These are phyloP conservation scores for Nemophila menziesii DNA, from an alignment of 257 asterid species.

Conservation along the genomic window DNA sequence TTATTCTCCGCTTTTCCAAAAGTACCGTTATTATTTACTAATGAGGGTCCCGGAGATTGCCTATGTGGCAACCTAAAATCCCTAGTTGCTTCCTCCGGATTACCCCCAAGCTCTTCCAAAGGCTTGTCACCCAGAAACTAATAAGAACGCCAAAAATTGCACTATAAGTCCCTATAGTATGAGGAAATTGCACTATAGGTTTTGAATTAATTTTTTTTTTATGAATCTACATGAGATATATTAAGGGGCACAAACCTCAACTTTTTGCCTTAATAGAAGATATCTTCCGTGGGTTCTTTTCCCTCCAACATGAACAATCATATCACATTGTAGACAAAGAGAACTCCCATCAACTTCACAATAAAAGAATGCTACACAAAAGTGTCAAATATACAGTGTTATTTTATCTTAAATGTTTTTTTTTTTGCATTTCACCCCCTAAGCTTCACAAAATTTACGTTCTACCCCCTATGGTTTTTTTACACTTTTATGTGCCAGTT, in stretches of 20 bases:
- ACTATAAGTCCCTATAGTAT: background rate
- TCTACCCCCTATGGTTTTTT: too few relatives aligned
- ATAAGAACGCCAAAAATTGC: slow-evolving; percentile 15
- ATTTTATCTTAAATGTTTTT: too few relatives aligned
- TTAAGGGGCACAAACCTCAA: slow-evolving; percentile 61
- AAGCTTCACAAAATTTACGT: too few relatives aligned
- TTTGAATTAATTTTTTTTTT: slow-evolving; percentile 8
- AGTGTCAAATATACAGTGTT: slow-evolving; percentile 4
- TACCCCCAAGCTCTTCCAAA: slow-evolving; percentile 31
- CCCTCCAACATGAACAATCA: slow-evolving; percentile 89
- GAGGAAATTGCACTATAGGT: background rate
- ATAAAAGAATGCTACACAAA: slow-evolving; percentile 80
- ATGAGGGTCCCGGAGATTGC: slow-evolving; percentile 18
- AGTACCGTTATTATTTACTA: slow-evolving; percentile 19
- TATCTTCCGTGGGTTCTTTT: slow-evolving; percentile 92
- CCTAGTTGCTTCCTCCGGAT: slow-evolving; percentile 27
- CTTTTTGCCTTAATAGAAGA: slow-evolving; percentile 85
- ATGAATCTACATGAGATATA: slow-evolving; percentile 7
- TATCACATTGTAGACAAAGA: slow-evolving; percentile 90
- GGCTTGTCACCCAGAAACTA: slow-evolving; percentile 83
- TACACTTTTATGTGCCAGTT: too few relatives aligned
- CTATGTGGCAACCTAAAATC: slow-evolving; percentile 23
- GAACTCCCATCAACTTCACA: slow-evolving; percentile 95
- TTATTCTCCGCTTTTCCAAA: slow-evolving; percentile 36
- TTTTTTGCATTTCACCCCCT: too few relatives aligned